A percentile compares a stretch with the other conserved stretches of the same genome.
Evolutionary conservation across 768 basidiomycete genomes (phyloP).

Genomic region (Lactarius quietus): DNA sequence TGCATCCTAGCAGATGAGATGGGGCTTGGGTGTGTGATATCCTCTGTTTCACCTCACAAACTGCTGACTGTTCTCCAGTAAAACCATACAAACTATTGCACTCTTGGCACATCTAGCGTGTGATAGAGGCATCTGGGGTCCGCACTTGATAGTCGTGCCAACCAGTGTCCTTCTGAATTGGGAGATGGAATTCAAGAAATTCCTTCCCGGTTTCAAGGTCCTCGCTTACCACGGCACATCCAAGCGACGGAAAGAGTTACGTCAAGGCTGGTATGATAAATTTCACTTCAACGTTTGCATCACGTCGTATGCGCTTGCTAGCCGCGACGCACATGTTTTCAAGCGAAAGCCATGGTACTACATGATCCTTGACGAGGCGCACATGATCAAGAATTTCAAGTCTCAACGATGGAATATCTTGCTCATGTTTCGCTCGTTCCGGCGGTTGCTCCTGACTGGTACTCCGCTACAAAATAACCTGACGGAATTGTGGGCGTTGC

Average conservation of each 20-base stretch:
- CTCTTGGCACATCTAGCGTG: conserved; percentile 90
- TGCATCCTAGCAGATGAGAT: conserved; percentile 92
- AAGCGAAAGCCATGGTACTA: conserved; percentile 94
- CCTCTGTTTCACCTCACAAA: background rate
- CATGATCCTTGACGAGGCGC: conserved; percentile 93
- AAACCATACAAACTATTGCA: conserved; percentile 96
- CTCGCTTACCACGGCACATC: conserved; percentile 88
- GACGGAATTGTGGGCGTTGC: conserved; percentile 90
- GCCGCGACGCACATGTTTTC: conserved; percentile 86
- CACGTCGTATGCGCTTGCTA: conserved; percentile 91
- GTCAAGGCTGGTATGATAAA: conserved; percentile 88
- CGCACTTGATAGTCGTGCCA: conserved; percentile 89
- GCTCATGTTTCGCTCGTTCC: conserved; percentile 81
- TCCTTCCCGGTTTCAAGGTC: conserved; percentile 82
- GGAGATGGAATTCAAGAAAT: conserved; percentile 97
- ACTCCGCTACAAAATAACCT: conserved; percentile 97
- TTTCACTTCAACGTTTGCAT: conserved; percentile 92
- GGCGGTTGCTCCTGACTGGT: conserved; percentile 87
- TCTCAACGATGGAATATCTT: conserved; percentile 92
- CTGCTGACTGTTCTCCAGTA: conserved; percentile 43
- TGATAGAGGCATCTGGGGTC: conserved; percentile 87
- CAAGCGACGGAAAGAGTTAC: conserved; percentile 84
- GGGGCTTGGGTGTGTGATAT: conserved; percentile 75
- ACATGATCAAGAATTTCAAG: conserved; percentile 97
- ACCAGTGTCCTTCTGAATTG: conserved; percentile 93